A percentile compares a stretch with the other conserved stretches of the same genome.
Evolutionary conservation across 257 asterid genomes (phyloP).

Genomic region (Solanum dulcamara): DNA sequence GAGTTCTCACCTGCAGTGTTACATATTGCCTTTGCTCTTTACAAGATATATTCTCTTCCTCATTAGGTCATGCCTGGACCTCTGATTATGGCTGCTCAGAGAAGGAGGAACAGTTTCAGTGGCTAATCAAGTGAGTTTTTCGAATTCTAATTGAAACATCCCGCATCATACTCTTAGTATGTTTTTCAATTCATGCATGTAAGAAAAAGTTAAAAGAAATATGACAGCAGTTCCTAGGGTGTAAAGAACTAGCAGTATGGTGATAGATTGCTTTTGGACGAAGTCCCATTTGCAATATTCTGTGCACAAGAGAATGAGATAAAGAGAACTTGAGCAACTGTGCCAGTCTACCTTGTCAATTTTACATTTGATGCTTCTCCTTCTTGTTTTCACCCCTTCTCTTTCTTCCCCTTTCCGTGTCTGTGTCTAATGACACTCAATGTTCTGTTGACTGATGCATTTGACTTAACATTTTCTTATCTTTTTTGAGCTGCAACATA

Average conservation of each 20-base stretch:
- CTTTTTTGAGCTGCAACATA: neutral
- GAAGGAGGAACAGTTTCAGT: constrained; percentile 77
- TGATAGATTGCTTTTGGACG: neutral
- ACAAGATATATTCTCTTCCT: neutral
- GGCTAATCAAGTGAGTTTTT: constrained; percentile 76
- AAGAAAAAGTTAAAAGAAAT: neutral
- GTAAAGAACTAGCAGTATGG: neutral
- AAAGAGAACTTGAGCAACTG: neutral
- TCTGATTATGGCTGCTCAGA: constrained; percentile 95
- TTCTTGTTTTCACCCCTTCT: neutral
- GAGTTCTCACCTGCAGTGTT: neutral
- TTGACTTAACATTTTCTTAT: neutral
- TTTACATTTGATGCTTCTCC: neutral
- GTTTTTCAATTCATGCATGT: neutral
- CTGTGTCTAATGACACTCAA: neutral
- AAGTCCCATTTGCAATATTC: neutral
- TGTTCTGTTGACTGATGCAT: neutral
- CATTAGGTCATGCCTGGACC: constrained; percentile 95
- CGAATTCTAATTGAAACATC: neutral
- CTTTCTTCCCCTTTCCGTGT: neutral
- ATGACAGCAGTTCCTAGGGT: neutral
- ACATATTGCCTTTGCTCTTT: neutral
- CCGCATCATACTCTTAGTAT: neutral
- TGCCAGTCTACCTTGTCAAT: neutral
- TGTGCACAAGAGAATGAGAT: neutral